Base-by-base conservation (phyloP, 257 asterid genomes). In the Pogostemon cablin region DNA sequence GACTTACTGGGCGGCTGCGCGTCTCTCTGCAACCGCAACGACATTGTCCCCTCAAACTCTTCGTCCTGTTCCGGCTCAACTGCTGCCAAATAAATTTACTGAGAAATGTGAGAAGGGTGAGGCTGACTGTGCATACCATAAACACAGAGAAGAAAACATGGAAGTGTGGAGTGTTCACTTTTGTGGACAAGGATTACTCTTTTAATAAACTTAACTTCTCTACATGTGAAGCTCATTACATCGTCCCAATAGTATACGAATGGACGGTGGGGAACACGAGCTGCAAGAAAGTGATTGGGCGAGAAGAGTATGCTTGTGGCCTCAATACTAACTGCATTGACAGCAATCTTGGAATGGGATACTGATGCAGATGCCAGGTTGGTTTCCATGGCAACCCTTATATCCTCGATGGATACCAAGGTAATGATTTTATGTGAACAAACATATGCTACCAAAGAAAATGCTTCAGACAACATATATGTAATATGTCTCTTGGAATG, bases 1-100 rank as follows among this genome's bases (percentile, higher is more conserved):
- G 43, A 72, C 49, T 59, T 41, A 7, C 3, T 39, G 25, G 72
- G 55, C 11, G 66, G 66, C 17, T 79, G 86, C 52, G 71, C 80
- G 4, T 61, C 86, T 5, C 63, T 48, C 25, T 82, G 83, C 59
- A 58, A 6, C 60, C 65, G 39, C 4, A 35, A 54, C 1, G 70
- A 62, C 34, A 9, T 67, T 25, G 48, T 47, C 39, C n/a, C 69
- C 32, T 50, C 56, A 8, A 32, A 8, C 6, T 1, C 56, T 50
- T 5, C 56, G 15, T 50, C 56, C 56, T 50, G 56, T 50, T 50
- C 56, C 1, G 56, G 56, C 32, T n/a, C 32, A 50, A 12, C n/a
- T 50, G 56, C 56, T 50, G 56, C 34, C 56, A 50, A 4, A 12
- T 12, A 8, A 12, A 50, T 12, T n/a, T 50, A 50, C 3, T 7